These are phyloP conservation scores for Ephemerocybe angulata DNA, from an alignment of 768 basidiomycete species.

Conservation along the genomic window DNA sequence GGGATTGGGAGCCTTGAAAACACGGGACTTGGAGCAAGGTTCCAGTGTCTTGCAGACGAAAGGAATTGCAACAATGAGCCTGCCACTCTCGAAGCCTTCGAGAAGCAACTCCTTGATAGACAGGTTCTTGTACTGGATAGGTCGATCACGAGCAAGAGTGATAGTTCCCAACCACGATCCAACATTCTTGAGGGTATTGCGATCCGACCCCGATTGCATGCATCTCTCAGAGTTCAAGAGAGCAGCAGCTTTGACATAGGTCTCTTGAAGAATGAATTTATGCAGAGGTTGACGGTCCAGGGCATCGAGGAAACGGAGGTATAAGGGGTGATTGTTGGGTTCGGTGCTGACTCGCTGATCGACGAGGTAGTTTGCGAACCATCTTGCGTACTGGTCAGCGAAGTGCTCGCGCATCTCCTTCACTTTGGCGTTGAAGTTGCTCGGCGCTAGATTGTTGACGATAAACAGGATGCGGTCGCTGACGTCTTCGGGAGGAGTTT, in stretches of 20 bases:
- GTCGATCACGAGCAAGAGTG: constrained; percentile 88
- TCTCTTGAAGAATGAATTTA: constrained; percentile 89
- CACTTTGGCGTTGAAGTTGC: constrained; percentile 87
- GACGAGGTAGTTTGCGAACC: constrained; percentile 98
- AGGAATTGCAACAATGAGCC: constrained; percentile 90
- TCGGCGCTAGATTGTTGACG: constrained; percentile 94
- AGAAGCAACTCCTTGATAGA: constrained; percentile 97
- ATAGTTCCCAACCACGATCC: constrained; percentile 93
- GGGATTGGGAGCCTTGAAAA: constrained; percentile 96
- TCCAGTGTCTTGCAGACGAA: constrained; percentile 98
- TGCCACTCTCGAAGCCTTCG: constrained; percentile 90
- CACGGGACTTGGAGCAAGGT: constrained; percentile 81
- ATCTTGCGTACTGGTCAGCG: constrained; percentile 78
- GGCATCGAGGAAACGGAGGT: constrained; percentile 89
- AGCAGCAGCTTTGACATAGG: constrained; percentile 78
- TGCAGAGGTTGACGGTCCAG: constrained; percentile 64
- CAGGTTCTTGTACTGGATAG: constrained; percentile 89
- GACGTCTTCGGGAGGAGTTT: constrained; percentile 76
- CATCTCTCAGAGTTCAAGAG: constrained; percentile 92
- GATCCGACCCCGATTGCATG: constrained; percentile 79
- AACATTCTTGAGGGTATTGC: constrained; percentile 87
- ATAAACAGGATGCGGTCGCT: constrained; percentile 97
- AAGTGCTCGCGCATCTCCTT: constrained; percentile 83
- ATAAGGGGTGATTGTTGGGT: constrained; percentile 94
- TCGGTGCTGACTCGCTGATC: constrained; percentile 94